Conservation (phyloP, 495 filamentous ascomycete species). For the Xylaria scruposa region DNA sequence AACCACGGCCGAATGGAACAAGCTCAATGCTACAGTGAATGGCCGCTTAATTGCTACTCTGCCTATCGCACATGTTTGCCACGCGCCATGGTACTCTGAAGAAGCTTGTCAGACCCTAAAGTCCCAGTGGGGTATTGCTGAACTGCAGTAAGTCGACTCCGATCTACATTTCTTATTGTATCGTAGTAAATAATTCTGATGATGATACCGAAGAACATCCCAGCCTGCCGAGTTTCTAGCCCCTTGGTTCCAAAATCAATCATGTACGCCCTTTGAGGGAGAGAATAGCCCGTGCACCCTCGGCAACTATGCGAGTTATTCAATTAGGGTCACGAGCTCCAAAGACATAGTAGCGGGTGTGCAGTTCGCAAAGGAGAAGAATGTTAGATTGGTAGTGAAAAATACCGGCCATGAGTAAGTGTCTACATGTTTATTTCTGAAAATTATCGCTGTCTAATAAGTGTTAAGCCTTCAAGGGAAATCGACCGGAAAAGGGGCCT, state of each 20-base stretch:
- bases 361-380: conserved; percentile 18
- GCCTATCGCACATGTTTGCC: conserved; percentile 48
- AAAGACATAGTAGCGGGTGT: neutral
- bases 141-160: conserved; percentile 1
- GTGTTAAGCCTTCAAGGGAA: conserved; percentile 55
- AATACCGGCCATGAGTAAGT: conserved; percentile 20
- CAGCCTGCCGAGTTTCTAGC: neutral
- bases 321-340: neutral
- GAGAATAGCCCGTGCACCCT: neutral
- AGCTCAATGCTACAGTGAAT: conserved; percentile 48
- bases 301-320: conserved; percentile 1
- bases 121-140: neutral
- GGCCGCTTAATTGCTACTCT: conserved; percentile 47
- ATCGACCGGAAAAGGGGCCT: conserved; percentile 53
- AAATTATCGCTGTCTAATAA: neutral
- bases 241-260: neutral
- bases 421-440: neutral
- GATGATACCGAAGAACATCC: conserved; percentile 20
- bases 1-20: conserved; percentile 37
- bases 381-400: neutral
- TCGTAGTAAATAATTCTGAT: neutral
- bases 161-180: neutral
- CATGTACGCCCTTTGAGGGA: neutral
- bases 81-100: conserved; percentile 42
- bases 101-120: conserved; percentile 24